phyloP scores from a whole-genome alignment of 2,329 filamentous ascomycete species.

The Colletotrichum sp. region DNA sequence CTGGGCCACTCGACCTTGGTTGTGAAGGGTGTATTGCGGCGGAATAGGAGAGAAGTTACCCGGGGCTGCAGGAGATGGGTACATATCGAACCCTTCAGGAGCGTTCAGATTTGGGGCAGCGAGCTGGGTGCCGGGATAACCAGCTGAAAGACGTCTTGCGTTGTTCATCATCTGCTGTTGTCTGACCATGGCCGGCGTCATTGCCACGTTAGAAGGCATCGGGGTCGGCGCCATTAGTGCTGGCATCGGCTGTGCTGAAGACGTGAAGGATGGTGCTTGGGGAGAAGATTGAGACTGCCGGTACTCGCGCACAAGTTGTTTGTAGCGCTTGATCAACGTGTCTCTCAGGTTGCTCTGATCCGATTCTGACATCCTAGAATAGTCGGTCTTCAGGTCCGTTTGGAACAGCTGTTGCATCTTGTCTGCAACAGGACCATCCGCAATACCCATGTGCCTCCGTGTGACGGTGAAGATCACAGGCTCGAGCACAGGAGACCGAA shows the following conservation, averaged over 20 bases:
- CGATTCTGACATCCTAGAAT: not conserved
- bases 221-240: not conserved
- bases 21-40: not conserved
- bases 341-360: not conserved
- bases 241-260: not conserved
- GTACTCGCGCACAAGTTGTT: not conserved
- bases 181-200: not conserved
- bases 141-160: not conserved
- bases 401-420: constrained; percentile 33
- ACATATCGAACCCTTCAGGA: not conserved
- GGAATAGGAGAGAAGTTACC: not conserved
- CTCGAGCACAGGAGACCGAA: constrained; percentile 59
- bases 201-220: not conserved
- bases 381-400: constrained; percentile 22
- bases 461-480: constrained; percentile 58
- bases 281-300: not conserved
- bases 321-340: constrained; percentile 5
- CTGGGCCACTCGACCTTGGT: not conserved
- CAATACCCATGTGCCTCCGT: constrained; percentile 49
- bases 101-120: not conserved
- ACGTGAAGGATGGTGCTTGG: not conserved
- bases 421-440: constrained; percentile 36
- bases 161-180: not conserved
- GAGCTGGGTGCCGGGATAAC: not conserved
- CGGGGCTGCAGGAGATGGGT: not conserved